Conservation (phyloP, 176 grass and related monocot species). For the Chloris gayana region DNA sequence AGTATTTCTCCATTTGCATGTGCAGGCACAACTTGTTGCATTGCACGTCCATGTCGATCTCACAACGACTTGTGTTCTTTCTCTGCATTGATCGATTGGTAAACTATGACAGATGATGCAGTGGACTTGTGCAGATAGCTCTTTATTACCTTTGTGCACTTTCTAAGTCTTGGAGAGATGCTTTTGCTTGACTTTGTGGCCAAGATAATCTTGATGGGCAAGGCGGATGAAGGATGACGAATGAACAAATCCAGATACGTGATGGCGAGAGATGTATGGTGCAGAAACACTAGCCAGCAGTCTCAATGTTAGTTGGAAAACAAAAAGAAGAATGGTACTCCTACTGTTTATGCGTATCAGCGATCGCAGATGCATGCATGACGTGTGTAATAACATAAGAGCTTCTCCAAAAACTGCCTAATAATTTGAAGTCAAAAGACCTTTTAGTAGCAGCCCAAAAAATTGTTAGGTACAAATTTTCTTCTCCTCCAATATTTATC, state of each 20-base stretch:
- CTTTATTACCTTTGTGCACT: slow-evolving; percentile 2
- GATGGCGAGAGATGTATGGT: slow-evolving; percentile 7
- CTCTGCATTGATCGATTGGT: not conserved
- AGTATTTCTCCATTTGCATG: not conserved
- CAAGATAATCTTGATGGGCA: not conserved
- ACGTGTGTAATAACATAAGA: not conserved
- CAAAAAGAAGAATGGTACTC: not conserved
- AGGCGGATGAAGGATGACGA: not conserved
- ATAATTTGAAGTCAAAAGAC: too few species aligned
- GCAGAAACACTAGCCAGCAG: not conserved
- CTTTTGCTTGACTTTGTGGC: slow-evolving; percentile 33
- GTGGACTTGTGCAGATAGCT: slow-evolving; percentile 14
- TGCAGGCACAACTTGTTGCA: not conserved
- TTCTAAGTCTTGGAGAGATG: slow-evolving; percentile 1
- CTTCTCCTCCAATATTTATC: too few species aligned
- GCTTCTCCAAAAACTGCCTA: too few species aligned
- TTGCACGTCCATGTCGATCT: not conserved
- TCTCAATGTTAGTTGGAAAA: not conserved
- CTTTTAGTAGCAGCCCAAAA: too few species aligned
- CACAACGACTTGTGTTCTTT: not conserved
- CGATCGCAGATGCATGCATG: not conserved
- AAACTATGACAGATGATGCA: not conserved
- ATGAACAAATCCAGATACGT: not conserved
- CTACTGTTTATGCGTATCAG: not conserved
- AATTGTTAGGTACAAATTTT: too few species aligned